These are phyloP conservation scores for Physcomitrium patens DNA, from an alignment of 225 moss, liverwort and hornwort species.

Conservation along the genomic window DNA sequence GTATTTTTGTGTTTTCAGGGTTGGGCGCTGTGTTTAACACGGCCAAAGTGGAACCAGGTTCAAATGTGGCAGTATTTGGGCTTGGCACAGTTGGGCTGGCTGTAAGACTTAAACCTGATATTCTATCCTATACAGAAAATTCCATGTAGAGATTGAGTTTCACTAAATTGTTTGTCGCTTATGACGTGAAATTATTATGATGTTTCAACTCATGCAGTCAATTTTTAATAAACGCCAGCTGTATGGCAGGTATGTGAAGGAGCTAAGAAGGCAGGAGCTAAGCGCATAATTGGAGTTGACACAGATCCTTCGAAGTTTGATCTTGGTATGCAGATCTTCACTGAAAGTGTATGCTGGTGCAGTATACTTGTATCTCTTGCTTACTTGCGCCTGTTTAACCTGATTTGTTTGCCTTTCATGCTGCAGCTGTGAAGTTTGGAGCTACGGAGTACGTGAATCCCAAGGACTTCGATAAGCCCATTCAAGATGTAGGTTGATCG, in stretches of 20 bases:
- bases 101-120: constrained; percentile 30
- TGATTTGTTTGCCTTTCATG: constrained; percentile 3
- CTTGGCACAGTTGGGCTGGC: constrained; percentile 69
- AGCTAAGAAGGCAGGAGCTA: constrained; percentile 86
- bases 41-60: constrained; percentile 61
- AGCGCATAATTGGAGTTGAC: constrained; percentile 83
- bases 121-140: neutral
- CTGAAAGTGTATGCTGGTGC: neutral
- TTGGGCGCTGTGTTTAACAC: constrained; percentile 64
- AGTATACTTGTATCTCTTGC: neutral
- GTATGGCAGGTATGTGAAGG: constrained; percentile 79
- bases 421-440: constrained; percentile 70
- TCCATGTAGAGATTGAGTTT: neutral
- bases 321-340: constrained; percentile 46
- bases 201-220: neutral
- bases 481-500: constrained; percentile 70
- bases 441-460: constrained; percentile 83
- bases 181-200: neutral
- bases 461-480: constrained; percentile 75
- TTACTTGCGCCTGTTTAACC: neutral
- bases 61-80: constrained; percentile 67
- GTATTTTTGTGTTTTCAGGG: constrained; percentile 35
- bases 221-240: neutral
- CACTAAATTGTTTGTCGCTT: neutral
- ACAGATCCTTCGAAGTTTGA: constrained; percentile 67